Conservation (phyloP, 2,329 filamentous ascomycete genomes). For the Fusarium chlamydosporum region DNA sequence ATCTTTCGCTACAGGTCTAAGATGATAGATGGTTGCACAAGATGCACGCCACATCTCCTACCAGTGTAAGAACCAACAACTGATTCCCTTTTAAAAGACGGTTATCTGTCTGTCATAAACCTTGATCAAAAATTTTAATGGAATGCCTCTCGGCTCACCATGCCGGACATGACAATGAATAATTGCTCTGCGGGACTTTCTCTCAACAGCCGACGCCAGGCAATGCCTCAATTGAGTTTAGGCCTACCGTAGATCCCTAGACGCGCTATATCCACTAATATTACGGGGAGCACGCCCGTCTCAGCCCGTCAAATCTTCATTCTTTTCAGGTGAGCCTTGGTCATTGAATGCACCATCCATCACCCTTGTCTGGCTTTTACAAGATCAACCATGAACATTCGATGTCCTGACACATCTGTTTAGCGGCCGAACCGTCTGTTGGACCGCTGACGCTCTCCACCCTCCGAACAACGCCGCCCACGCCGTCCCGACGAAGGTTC, state of each 20-base stretch:
- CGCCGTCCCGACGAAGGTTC: not conserved
- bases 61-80: no score
- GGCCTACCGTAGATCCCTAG: constrained; percentile 14
- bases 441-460: not conserved
- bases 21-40: not conserved
- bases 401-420: constrained; percentile 5
- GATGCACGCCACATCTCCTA: not conserved
- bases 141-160: not conserved
- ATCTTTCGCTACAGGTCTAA: not conserved
- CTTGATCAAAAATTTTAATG: no score
- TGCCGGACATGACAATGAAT: constrained; percentile 2
- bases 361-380: not conserved
- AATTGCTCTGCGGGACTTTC: constrained; percentile 14
- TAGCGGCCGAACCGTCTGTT: constrained; percentile 14
- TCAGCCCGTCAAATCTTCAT: constrained; percentile 13
- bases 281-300: constrained; percentile 2
- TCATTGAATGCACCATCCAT: no score
- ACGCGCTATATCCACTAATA: constrained; percentile 19
- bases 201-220: not conserved
- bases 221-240: constrained; percentile 34
- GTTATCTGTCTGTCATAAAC: not conserved
- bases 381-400: not conserved
- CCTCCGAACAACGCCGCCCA: constrained; percentile 11
- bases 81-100: not conserved
- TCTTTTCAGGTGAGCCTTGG: not conserved